Evolutionary conservation across 106 monocot species (phyloP), one percentile per base, ranked within the genome.

Genomic region (Allium sativum): DNA sequence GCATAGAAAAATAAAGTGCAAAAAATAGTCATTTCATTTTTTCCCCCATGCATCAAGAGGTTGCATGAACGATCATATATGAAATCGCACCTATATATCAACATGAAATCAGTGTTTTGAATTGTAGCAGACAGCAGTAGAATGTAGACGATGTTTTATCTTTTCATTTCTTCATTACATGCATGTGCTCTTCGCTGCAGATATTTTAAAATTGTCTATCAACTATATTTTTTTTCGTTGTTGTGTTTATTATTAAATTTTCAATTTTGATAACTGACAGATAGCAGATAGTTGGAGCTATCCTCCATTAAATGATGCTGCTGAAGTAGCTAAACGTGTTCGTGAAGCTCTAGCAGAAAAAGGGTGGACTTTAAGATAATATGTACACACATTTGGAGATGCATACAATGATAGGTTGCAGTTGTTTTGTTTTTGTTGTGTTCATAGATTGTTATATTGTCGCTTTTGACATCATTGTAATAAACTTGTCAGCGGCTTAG

Each of bases 241-340:
- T 3, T 31, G 31, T 12, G 8, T 21, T 21, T 64, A 43, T 56
- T 65, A n/a, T 31, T 13, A 41, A 42, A 73, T 53, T 21, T 77
- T 54, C 13, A 42, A 44, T 52, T 64, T 75, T 31, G 31, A 31
- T 31, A 31, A 31, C 31, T 1, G 31, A 3, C 65, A 98, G 96
- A 76, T 98, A 40, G 91, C 96, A 11, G 78, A 88, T 67, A 85
- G 73, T 57, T 98, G 96, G 96, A 91, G 91, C 74, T 98, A 98
- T 65, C 87, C 91, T 54, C 96, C 91, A 21, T 80, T 98, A 9
- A 88, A 82, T 52, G 96, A 98, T 53, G 76, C 91, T 17, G 78
- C 65, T 16, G 84, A 84, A 50, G 96, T 70, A 40, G 87, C 96
- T 65, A 14, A 53, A 9, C 64, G 84, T 31, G 80, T 98, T 66